These are phyloP conservation scores for Globisporangium radiosum DNA, from an alignment of 352 stramenopile genomes.

Conservation along the genomic window DNA sequence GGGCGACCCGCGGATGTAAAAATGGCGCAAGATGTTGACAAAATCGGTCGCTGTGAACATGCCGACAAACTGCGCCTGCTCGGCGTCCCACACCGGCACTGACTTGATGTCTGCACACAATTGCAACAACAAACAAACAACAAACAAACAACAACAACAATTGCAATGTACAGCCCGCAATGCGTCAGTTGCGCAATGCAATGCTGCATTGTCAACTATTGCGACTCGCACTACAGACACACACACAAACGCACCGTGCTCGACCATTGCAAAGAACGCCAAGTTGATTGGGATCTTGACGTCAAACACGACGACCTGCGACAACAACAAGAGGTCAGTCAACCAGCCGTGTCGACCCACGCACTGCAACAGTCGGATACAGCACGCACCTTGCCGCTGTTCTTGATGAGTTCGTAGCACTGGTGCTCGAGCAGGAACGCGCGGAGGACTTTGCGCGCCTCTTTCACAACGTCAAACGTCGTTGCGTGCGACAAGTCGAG, in stretches of 20 bases:
- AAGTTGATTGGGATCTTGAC: constrained; percentile 98
- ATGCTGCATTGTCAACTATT: no score
- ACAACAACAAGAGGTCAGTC: neutral
- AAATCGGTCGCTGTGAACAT: constrained; percentile 98
- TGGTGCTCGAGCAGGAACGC: constrained; percentile 85
- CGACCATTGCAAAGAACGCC: constrained; percentile 98
- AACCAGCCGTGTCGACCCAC: neutral
- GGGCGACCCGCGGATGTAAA: constrained; percentile 87
- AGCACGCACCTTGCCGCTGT: constrained; percentile 83
- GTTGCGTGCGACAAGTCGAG: constrained; percentile 40
- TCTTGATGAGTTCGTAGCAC: constrained; percentile 96
- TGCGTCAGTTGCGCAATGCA: no score
- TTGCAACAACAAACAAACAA: no score
- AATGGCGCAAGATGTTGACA: constrained; percentile 96
- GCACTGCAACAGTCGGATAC: no score
- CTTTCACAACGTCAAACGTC: constrained; percentile 62
- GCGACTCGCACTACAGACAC: no score
- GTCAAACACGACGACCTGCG: constrained; percentile 95
- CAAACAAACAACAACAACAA: neutral
- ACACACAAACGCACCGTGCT: constrained; percentile 84
- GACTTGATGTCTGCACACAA: constrained; percentile 91
- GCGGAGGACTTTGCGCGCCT: constrained; percentile 77
- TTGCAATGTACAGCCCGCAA: no score
- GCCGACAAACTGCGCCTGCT: constrained; percentile 93
- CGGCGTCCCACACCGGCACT: constrained; percentile 95